Percentiles rank a stretch among this genome's conserved stretches.
Evolutionary conservation across 2,329 filamentous ascomycete species (phyloP).

Genomic region (Cytospora schulzeri): DNA sequence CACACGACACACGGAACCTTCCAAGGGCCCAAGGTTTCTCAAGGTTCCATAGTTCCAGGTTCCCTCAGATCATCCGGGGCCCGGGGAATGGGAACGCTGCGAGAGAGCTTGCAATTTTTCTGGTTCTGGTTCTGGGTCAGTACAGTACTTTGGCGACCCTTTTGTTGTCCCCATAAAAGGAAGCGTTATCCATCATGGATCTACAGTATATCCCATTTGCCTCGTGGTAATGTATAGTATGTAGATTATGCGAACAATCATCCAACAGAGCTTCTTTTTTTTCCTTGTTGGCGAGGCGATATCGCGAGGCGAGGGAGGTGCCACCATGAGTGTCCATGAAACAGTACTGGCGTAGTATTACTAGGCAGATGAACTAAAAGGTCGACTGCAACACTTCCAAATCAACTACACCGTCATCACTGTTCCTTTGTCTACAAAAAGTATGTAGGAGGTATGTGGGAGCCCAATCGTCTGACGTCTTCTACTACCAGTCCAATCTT

Average conservation of each 20-base stretch:
- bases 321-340: not conserved
- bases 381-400: not conserved
- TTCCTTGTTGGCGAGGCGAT: not conserved
- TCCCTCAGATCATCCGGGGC: not conserved
- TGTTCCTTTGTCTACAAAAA: not conserved
- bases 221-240: conserved; percentile 2
- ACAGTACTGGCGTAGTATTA: not conserved
- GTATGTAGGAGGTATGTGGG: no score
- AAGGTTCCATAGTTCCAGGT: no score
- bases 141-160: not conserved
- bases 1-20: no score
- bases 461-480: not conserved
- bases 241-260: not conserved
- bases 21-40: no score
- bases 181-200: not conserved
- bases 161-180: not conserved
- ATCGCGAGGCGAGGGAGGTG: not conserved
- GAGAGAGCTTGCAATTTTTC: not conserved
- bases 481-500: no score
- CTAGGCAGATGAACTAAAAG: not conserved
- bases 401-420: not conserved
- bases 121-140: conserved; percentile 8
- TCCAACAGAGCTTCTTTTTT: not conserved
- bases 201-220: not conserved
- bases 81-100: not conserved